Evolutionary conservation across 2,329 filamentous ascomycete species (phyloP).

Genomic region (Cyphellophora europaea): DNA sequence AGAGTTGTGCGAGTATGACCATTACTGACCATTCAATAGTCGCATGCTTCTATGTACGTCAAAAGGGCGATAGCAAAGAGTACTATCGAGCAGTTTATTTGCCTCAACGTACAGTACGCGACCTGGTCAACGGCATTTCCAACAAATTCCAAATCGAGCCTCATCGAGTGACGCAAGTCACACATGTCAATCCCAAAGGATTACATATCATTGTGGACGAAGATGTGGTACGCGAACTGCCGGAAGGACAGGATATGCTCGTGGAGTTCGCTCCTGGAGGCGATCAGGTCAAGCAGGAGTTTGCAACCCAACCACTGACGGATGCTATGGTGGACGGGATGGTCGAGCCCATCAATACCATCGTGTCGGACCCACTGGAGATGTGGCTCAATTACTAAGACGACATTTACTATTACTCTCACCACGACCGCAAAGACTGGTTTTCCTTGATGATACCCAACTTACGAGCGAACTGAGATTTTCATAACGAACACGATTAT

Average conservation of each 20-base stretch:
- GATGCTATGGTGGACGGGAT: constrained; percentile 16
- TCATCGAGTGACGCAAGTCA: constrained; percentile 57
- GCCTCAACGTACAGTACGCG: constrained; percentile 62
- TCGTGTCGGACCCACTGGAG: constrained; percentile 16
- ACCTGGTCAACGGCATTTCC: constrained; percentile 64
- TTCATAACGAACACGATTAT: too few relatives aligned
- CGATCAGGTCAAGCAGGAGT: constrained; percentile 18
- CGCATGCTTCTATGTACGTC: constrained; percentile 76
- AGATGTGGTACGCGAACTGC: constrained; percentile 72
- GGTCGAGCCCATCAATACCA: constrained; percentile 9
- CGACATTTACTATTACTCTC: too few relatives aligned
- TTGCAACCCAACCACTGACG: constrained; percentile 5
- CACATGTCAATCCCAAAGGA: constrained; percentile 65
- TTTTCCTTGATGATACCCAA: too few relatives aligned
- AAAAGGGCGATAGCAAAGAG: constrained; percentile 42
- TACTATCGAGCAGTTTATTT: constrained; percentile 83
- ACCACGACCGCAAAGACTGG: too few relatives aligned
- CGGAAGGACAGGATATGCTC: constrained; percentile 85
- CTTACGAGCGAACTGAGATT: too few relatives aligned
- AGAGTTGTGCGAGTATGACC: constrained; percentile 1
- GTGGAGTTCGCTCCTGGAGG: constrained; percentile 58
- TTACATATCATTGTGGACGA: constrained; percentile 83
- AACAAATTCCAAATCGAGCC: constrained; percentile 74
- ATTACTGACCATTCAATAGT: constrained; percentile 41
- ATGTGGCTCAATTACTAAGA: constrained; percentile 20